Percentiles rank a stretch among this genome's conserved stretches.
phyloP scores from a whole-genome alignment of 345 rosid genomes.

The Camelina sativa region DNA sequence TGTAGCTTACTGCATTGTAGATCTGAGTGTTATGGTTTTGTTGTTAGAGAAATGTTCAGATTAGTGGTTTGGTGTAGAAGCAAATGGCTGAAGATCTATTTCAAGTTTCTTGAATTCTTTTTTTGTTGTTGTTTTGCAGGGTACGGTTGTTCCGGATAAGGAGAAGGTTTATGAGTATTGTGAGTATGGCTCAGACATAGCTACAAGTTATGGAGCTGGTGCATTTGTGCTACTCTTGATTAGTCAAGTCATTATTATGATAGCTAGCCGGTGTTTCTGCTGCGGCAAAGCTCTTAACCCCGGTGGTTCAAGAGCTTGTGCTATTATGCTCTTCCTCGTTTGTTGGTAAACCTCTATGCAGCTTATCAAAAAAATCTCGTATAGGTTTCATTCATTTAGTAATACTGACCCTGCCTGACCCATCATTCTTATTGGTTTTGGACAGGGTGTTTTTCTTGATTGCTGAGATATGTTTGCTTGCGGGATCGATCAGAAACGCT shows the following conservation, averaged over 20 bases:
- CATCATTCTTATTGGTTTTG: background rate
- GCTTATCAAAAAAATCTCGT: background rate
- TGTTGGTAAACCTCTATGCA: constrained; percentile 62
- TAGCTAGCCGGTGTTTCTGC: constrained; percentile 84
- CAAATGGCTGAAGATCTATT: background rate
- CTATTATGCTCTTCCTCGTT: constrained; percentile 74
- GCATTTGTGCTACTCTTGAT: constrained; percentile 78
- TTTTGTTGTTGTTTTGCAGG: constrained; percentile 54
- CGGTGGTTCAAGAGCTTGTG: constrained; percentile 88
- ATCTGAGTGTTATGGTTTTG: constrained; percentile 7
- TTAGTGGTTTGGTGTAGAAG: constrained; percentile 3
- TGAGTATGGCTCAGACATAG: constrained; percentile 80
- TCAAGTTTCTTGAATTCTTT: background rate
- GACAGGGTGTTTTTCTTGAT: constrained; percentile 84
- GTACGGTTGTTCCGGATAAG: constrained; percentile 49
- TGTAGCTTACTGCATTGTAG: constrained; percentile 16
- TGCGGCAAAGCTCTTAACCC: constrained; percentile 86
- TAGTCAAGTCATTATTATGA: constrained; percentile 79
- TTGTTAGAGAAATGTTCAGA: too few species aligned
- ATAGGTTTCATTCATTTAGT: background rate
- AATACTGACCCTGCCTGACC: background rate
- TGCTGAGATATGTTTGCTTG: constrained; percentile 86
- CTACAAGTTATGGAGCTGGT: constrained; percentile 91
- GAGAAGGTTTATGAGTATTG: constrained; percentile 65
- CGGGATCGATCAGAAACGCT: constrained; percentile 82